Conservation (phyloP, 331 rosid genomes). For the Pyracantha coccinea region DNA sequence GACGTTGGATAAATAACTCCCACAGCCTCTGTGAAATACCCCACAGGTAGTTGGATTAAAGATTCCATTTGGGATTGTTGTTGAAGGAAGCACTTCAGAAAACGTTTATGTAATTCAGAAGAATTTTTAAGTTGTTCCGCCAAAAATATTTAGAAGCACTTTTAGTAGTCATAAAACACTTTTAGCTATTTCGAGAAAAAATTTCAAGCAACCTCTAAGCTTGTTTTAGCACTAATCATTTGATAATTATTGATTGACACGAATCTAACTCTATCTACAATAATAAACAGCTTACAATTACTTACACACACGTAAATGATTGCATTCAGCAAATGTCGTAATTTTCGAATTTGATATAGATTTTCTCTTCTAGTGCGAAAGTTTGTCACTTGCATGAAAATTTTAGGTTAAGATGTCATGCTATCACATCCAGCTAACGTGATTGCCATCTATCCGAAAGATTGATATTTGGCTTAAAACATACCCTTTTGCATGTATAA, state of each 20-base stretch:
- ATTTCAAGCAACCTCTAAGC: too few relatives aligned
- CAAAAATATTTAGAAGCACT: too few relatives aligned
- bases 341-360: too few relatives aligned
- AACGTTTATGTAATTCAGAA: too few relatives aligned
- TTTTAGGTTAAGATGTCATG: not conserved
- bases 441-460: not conserved
- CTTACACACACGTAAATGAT: not conserved
- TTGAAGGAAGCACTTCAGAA: too few relatives aligned
- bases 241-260: not conserved
- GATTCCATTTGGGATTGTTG: too few relatives aligned
- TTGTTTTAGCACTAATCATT: not conserved
- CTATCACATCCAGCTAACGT: not conserved
- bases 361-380: not conserved
- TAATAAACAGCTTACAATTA: not conserved
- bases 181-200: too few relatives aligned
- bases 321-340: fast-evolving
- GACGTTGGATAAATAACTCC: not conserved
- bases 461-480: not conserved
- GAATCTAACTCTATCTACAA: not conserved
- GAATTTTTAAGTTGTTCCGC: too few relatives aligned
- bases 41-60: not conserved
- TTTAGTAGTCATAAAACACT: too few relatives aligned
- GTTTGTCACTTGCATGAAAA: not conserved
- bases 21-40: not conserved
- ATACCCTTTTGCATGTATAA: not conserved